Percentiles rank a stretch among this genome's conserved stretches.
Evolutionary conservation across 176 grass and related monocot genomes (phyloP).

Genomic region (Triticum dicoccoides): DNA sequence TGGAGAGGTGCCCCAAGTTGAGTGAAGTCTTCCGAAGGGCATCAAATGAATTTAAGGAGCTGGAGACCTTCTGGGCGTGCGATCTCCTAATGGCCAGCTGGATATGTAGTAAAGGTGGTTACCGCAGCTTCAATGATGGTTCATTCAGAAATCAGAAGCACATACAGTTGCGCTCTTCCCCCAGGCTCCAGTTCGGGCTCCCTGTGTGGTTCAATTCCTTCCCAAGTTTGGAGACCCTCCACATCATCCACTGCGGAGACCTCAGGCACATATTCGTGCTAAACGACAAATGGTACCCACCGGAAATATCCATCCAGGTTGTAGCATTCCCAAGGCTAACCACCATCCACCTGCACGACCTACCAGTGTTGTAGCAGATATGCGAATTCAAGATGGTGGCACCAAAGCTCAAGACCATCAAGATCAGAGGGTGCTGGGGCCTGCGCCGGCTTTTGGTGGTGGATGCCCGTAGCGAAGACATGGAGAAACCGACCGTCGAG

Average conservation of each 20-base stretch:
- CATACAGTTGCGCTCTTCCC: not conserved
- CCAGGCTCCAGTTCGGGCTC: not conserved
- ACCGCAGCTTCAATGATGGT: accelerated
- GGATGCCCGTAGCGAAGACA: no score
- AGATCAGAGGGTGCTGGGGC: no score
- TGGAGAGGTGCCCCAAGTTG: constrained; percentile 19
- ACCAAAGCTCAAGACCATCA: no score
- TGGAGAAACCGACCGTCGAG: no score
- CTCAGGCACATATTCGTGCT: not conserved
- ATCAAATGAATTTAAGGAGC: accelerated
- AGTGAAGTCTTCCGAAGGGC: not conserved
- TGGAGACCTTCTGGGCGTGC: constrained; percentile 11
- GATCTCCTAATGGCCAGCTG: not conserved
- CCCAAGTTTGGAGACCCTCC: not conserved
- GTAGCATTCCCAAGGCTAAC: no score
- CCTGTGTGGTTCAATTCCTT: not conserved
- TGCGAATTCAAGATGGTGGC: no score
- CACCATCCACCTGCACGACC: no score
- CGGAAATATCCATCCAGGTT: not conserved
- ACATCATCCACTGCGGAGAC: not conserved
- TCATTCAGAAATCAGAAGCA: not conserved
- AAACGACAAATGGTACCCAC: accelerated
- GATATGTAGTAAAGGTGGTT: not conserved
- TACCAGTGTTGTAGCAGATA: no score
- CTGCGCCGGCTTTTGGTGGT: no score